Conservation (phyloP, 257 asterid genomes). For the Coffea canephora region DNA sequence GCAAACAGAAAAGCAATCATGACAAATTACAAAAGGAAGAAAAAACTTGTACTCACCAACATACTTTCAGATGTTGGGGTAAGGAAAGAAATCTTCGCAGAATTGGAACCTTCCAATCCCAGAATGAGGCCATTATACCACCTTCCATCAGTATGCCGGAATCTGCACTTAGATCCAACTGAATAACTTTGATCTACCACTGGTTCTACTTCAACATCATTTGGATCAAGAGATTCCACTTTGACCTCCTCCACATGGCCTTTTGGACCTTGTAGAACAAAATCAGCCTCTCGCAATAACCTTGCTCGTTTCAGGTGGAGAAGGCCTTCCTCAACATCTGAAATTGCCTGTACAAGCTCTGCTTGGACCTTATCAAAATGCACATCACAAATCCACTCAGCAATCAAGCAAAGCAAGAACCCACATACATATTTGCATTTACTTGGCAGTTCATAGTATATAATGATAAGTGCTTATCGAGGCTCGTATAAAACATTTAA, state of each 20-base stretch:
- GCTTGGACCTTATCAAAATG: conserved; percentile 48
- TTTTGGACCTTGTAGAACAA: conserved; percentile 37
- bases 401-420: conserved; percentile 1
- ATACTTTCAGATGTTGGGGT: conserved; percentile 86
- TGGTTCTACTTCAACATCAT: conserved; percentile 46
- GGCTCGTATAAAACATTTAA: not conserved
- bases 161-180: conserved; percentile 87
- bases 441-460: not conserved
- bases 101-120: conserved; percentile 57
- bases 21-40: conserved; percentile 2
- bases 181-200: conserved; percentile 52
- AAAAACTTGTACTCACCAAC: conserved; percentile 62
- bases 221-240: conserved; percentile 50
- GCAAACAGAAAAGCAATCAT: not conserved
- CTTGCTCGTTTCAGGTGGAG: conserved; percentile 78
- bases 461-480: not conserved
- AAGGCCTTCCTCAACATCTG: conserved; percentile 88
- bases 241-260: conserved; percentile 34
- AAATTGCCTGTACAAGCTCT: conserved; percentile 73
- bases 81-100: conserved; percentile 71
- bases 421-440: not conserved
- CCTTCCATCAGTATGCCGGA: conserved; percentile 87
- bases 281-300: conserved; percentile 67
- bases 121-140: conserved; percentile 85
- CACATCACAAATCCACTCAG: not conserved